A percentile compares a stretch with the other conserved stretches of the same genome.
phyloP scores from a whole-genome alignment of 208 protist genomes.

The Leishmania martiniquensis region DNA sequence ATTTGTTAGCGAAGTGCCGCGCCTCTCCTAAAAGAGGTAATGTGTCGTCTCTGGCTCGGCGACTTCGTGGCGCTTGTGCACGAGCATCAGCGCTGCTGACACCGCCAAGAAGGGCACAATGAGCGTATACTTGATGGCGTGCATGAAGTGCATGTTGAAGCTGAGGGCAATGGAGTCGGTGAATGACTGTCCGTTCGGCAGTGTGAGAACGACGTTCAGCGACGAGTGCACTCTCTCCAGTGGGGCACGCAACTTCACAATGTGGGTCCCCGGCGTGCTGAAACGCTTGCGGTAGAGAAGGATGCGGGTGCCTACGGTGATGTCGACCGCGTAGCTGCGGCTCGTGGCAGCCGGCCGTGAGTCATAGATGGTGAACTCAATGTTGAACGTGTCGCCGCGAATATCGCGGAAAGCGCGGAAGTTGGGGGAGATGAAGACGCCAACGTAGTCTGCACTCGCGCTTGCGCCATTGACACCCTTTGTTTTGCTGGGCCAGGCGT shows the following conservation, averaged over 20 bases:
- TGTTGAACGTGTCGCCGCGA: constrained; percentile 63
- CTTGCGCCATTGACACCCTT: constrained; percentile 83
- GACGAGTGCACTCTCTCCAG: constrained; percentile 64
- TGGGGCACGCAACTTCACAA: constrained; percentile 59
- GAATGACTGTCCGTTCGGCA: constrained; percentile 76
- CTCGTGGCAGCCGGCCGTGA: constrained; percentile 16
- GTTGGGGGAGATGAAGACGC: constrained; percentile 65
- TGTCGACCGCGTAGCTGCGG: constrained; percentile 57
- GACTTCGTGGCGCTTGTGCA: constrained; percentile 63
- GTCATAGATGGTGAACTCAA: constrained; percentile 80
- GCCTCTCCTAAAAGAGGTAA: constrained; percentile 10
- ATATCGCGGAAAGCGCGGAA: constrained; percentile 68
- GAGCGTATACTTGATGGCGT: constrained; percentile 80
- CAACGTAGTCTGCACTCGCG: constrained; percentile 71
- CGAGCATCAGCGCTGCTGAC: constrained; percentile 59
- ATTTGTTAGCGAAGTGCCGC: not conserved
- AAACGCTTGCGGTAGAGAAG: constrained; percentile 56
- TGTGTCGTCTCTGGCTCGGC: constrained; percentile 3
- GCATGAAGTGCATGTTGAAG: constrained; percentile 89
- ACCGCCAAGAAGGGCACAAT: constrained; percentile 75
- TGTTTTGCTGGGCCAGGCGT: constrained; percentile 73
- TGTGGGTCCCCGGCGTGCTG: constrained; percentile 44
- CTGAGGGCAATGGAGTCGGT: constrained; percentile 72
- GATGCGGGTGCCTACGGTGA: constrained; percentile 69
- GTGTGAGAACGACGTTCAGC: constrained; percentile 62